Percentiles rank a stretch among this genome's conserved stretches.
These are phyloP conservation scores for Picochlorum sp. DNA, from an alignment of 139 green algal genomes.

Conservation along the genomic window DNA sequence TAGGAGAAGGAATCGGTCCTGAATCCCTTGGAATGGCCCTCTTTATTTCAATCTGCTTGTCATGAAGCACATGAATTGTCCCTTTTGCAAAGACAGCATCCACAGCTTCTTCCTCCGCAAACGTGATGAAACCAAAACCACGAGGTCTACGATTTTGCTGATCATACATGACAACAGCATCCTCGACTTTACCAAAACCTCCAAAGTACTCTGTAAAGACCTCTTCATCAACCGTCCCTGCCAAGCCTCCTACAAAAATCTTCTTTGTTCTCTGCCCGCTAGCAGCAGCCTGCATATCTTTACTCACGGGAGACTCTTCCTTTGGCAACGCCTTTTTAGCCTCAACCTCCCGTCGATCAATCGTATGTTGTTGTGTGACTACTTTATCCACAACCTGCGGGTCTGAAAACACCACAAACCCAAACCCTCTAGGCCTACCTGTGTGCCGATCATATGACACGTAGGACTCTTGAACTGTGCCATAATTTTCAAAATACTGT, in stretches of 20 bases:
- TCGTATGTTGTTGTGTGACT: constrained; percentile 74
- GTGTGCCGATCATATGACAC: constrained; percentile 82
- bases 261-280: constrained; percentile 62
- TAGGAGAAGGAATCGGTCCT: constrained; percentile 44
- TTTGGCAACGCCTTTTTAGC: constrained; percentile 91
- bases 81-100: constrained; percentile 74
- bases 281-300: constrained; percentile 29
- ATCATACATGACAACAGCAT: constrained; percentile 93
- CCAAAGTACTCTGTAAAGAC: constrained; percentile 74
- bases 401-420: constrained; percentile 86
- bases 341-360: constrained; percentile 91
- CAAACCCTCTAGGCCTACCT: constrained; percentile 77
- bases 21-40: constrained; percentile 76
- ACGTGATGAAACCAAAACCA: constrained; percentile 97
- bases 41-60: constrained; percentile 94
- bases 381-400: constrained; percentile 83
- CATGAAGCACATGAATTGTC: constrained; percentile 80
- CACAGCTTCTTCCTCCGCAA: constrained; percentile 75
- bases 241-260: constrained; percentile 91
- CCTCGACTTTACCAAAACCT: constrained; percentile 66
- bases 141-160: constrained; percentile 84
- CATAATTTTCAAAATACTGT: constrained; percentile 84
- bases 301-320: constrained; percentile 61
- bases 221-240: constrained; percentile 76
- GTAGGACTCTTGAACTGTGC: constrained; percentile 74